A percentile compares a stretch with the other conserved stretches of the same genome.
Conservation (phyloP, 2,329 filamentous ascomycete genomes). For the Hymenoscyphus albidus region DNA sequence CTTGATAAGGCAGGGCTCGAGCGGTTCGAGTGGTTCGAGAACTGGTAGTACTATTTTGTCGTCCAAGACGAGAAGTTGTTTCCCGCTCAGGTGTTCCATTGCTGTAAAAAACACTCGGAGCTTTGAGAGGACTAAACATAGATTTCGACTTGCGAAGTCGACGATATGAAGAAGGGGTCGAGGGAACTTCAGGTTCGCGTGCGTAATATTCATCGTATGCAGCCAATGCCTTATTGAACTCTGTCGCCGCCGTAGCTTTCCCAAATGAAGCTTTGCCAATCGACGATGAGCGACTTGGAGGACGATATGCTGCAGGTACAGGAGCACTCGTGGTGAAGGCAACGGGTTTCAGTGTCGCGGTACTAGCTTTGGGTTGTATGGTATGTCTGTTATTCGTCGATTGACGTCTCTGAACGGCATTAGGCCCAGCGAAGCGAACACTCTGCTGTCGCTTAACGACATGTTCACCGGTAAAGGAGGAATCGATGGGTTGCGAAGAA, state of each 20-base stretch:
- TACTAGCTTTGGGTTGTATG: conserved; percentile 19
- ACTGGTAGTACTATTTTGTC: conserved; percentile 14
- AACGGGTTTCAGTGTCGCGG: conserved; percentile 24
- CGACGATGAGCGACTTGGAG: conserved; percentile 34
- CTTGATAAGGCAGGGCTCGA: conserved; percentile 26
- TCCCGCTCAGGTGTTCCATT: conserved; percentile 29
- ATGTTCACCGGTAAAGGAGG: conserved; percentile 24
- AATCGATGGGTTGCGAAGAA: conserved; percentile 19
- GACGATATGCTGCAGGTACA: conserved; percentile 30
- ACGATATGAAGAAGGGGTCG: conserved; percentile 46
- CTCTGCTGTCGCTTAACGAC: conserved; percentile 47
- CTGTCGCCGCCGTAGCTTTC: conserved; percentile 26
- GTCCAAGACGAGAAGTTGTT: conserved; percentile 14
- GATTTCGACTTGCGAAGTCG: conserved; percentile 53
- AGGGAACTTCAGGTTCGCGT: conserved; percentile 46
- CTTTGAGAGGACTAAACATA: conserved; percentile 41
- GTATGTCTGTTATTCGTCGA: conserved; percentile 25
- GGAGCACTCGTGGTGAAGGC: conserved; percentile 31
- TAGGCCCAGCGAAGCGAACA: conserved; percentile 45
- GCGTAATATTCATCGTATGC: conserved; percentile 44
- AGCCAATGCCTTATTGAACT: conserved; percentile 38
- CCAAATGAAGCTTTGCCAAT: conserved; percentile 29
- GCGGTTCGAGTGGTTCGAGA: conserved; percentile 23
- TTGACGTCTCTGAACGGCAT: conserved; percentile 27
- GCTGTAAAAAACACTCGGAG: conserved; percentile 29